A percentile compares a stretch with the other conserved stretches of the same genome.
Conservation (phyloP, 208 protist genomes). For the Crithidia bombi region DNA sequence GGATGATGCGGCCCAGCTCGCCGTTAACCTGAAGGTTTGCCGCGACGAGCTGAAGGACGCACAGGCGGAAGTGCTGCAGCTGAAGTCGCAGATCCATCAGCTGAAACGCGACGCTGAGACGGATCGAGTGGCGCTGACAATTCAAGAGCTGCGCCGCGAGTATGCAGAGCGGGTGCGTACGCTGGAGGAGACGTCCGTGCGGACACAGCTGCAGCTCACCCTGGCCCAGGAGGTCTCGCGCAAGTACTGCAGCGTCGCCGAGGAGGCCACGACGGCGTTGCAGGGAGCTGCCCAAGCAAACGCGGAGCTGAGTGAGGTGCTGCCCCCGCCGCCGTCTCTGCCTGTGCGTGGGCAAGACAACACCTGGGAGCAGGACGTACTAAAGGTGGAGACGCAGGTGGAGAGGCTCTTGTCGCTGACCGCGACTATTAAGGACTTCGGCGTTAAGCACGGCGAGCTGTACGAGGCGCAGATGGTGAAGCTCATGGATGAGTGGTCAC, state of each 20-base stretch:
- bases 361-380: constrained; percentile 12
- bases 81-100: constrained; percentile 42
- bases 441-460: constrained; percentile 17
- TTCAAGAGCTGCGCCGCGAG: constrained; percentile 55
- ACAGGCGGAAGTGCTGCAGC: constrained; percentile 18
- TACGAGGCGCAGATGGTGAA: constrained; percentile 23
- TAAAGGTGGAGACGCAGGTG: constrained; percentile 17
- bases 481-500: constrained; percentile 30
- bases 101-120: constrained; percentile 58
- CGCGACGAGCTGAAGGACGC: constrained; percentile 47
- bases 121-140: constrained; percentile 60
- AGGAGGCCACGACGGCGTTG: constrained; percentile 35
- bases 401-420: constrained; percentile 14
- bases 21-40: constrained; percentile 61
- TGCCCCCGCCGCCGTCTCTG: neutral
- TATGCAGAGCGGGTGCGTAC: constrained; percentile 52
- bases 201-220: constrained; percentile 41
- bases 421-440: constrained; percentile 8
- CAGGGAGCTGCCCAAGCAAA: constrained; percentile 26
- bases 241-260: constrained; percentile 21
- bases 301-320: constrained; percentile 17
- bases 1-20: constrained; percentile 77
- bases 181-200: constrained; percentile 36
- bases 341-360: neutral
- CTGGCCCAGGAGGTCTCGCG: constrained; percentile 27